Conservation (phyloP, 1,284 basidiomycete species). For the Melampsora americana region DNA sequence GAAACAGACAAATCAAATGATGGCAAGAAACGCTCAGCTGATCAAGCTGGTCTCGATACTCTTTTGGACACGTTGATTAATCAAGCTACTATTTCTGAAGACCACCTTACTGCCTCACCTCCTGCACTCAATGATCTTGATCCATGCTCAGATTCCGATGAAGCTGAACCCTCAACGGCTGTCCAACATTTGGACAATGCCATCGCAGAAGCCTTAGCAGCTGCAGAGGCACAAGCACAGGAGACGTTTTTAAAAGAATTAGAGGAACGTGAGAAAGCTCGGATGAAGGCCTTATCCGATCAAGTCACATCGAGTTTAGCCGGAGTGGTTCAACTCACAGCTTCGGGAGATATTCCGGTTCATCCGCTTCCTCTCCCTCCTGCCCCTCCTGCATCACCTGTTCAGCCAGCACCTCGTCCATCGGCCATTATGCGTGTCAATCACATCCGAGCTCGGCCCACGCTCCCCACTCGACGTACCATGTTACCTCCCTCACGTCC, state of each 20-base stretch:
- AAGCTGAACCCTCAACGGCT: neutral
- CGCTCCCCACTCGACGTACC: slow-evolving; percentile 8
- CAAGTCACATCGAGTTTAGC: slow-evolving; percentile 3
- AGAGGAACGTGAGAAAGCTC: neutral
- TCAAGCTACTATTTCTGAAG: slow-evolving; percentile 14
- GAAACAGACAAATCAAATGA: no score
- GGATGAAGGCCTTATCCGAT: slow-evolving; percentile 11
- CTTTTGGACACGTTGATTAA: slow-evolving; percentile 32
- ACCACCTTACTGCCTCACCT: neutral
- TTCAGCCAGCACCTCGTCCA: slow-evolving; percentile 5
- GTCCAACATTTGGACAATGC: neutral
- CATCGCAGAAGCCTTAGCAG: neutral
- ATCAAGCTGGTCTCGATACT: slow-evolving; percentile 16
- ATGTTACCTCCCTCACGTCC: neutral
- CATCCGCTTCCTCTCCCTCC: slow-evolving; percentile 10
- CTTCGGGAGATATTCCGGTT: slow-evolving; percentile 35
- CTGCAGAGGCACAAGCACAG: slow-evolving; percentile 26
- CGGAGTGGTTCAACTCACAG: slow-evolving; percentile 22
- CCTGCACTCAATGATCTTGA: neutral
- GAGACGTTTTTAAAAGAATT: neutral
- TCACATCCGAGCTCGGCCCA: neutral
- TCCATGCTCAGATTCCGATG: neutral
- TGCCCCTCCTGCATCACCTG: neutral
- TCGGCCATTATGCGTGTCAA: neutral
- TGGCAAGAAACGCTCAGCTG: slow-evolving; percentile 17